These are phyloP conservation scores for Blastocystis sp. DNA, from an alignment of 352 stramenopile species.

Conservation along the genomic window DNA sequence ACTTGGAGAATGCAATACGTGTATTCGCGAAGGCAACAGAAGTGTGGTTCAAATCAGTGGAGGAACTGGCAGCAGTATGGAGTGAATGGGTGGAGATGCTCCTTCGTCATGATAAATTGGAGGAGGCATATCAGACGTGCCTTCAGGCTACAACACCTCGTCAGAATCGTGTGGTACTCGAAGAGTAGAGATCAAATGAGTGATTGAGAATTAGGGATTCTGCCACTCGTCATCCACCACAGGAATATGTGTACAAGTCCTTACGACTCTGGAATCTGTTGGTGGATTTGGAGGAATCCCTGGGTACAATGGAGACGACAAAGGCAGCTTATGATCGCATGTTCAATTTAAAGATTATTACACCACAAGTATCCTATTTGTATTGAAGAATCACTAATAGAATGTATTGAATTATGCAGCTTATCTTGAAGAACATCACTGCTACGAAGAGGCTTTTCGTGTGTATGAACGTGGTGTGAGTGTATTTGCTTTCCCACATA, in stretches of 20 bases:
- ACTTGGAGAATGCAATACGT: conserved; percentile 84
- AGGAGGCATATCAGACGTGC: conserved; percentile 85
- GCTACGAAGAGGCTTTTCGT: conserved; percentile 90
- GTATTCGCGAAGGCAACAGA: conserved; percentile 86
- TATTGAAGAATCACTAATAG: neutral
- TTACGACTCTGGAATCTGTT: conserved; percentile 92
- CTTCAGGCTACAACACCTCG: conserved; percentile 77
- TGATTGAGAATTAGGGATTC: neutral
- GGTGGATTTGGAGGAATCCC: conserved; percentile 93
- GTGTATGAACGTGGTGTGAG: conserved; percentile 85
- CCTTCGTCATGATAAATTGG: conserved; percentile 88
- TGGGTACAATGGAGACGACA: conserved; percentile 89
- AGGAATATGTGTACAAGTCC: conserved; percentile 80
- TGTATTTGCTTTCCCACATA: conserved; percentile 89
- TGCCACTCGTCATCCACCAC: neutral
- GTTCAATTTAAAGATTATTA: conserved; percentile 93
- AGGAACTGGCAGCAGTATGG: conserved; percentile 89
- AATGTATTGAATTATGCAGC: conserved; percentile 94
- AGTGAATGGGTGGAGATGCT: conserved; percentile 92
- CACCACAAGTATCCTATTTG: conserved; percentile 76
- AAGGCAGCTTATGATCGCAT: conserved; percentile 88
- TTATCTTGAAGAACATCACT: conserved; percentile 93
- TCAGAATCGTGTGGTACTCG: conserved; percentile 47
- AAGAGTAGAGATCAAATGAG: neutral
- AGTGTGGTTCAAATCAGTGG: conserved; percentile 78